Percentiles rank a stretch among this genome's conserved stretches.
Evolutionary conservation across 768 basidiomycete species (phyloP).

Genomic region (Atractiella rhizophila): DNA sequence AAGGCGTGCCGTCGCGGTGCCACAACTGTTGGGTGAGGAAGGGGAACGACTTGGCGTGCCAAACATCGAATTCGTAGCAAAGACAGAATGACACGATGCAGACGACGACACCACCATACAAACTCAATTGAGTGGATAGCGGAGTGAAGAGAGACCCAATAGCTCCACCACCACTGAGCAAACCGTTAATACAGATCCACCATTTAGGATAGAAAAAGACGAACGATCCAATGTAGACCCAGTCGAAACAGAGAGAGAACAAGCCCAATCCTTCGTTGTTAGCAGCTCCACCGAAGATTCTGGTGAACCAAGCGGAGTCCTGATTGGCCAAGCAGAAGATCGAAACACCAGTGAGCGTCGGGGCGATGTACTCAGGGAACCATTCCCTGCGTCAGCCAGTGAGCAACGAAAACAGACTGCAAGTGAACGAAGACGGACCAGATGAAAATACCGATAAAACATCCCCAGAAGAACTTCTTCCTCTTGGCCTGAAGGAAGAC

Average conservation of each 20-base stretch:
- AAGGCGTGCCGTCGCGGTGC: conserved; percentile 14
- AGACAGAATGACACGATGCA: neutral
- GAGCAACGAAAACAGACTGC: too few relatives aligned
- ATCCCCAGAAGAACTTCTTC: conserved; percentile 18
- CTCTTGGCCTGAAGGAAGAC: conserved; percentile 16
- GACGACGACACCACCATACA: conserved; percentile 10
- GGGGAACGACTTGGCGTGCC: conserved; percentile 19
- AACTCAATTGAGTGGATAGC: conserved; percentile 17
- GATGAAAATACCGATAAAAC: conserved; percentile 18
- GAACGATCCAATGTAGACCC: conserved; percentile 18
- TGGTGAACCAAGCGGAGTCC: conserved; percentile 19
- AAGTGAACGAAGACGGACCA: conserved; percentile 3
- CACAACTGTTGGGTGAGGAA: conserved; percentile 19
- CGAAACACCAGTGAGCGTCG: conserved; percentile 13
- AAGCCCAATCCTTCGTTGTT: conserved; percentile 23
- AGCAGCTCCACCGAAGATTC: conserved; percentile 24
- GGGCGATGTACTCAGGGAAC: conserved; percentile 3
- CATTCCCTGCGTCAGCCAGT: too few relatives aligned
- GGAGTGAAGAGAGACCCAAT: conserved; percentile 19
- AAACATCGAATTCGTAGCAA: conserved; percentile 10
- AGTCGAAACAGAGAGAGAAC: conserved; percentile 15
- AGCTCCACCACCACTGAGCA: conserved; percentile 11
- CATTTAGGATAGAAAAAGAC: too few relatives aligned
- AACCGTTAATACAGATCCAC: too few relatives aligned
- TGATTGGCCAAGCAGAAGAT: conserved; percentile 22